Evolutionary conservation across 2,329 filamentous ascomycete species (phyloP), one percentile per base, ranked within the genome.

Genomic region (Apiospora arundinis): DNA sequence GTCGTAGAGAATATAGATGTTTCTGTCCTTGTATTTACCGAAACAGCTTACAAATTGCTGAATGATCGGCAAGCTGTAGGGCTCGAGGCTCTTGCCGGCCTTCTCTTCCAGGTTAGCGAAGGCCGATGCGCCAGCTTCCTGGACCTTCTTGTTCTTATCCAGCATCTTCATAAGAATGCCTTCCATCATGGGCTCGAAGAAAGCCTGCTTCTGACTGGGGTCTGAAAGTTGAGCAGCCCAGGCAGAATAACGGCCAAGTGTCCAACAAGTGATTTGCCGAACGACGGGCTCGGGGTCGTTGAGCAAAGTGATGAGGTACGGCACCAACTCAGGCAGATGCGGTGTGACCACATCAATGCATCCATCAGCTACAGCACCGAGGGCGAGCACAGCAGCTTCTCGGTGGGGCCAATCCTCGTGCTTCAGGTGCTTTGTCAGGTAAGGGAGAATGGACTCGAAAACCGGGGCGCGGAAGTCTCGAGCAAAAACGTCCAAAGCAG

Each of bases 1-100:
- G 83, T 99, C 96, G 84, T 99, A 99, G 45, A 99, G 89, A 70
- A 98, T 97, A 84, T 97, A 98, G 91, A 98, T 98, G 84, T 99
- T 99, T 78, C 94, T 92, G 82, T 98, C 95, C 87, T 99, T 98
- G 89, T 98, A 99, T 82, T 93, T 95, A 69, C 87, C 89, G 82
- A 99, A 99, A 82, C 96, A 99, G 73, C 89, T 87, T 69, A 98
- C 95, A 78, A 95, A 98, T 80, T 98, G 96, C 73, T 92, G 92
- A 69, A 98, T 90, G 77, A 99, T 98, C 37, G 95, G 93, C 40
- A 92, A 89, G 77, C 94, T 95, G 83, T 98, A 99, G 0, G 94
- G 94, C 74, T 92, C 91, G 56, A 99, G 84, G 73, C 92, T 88
- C 74, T 90, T 90, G 72, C 94, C 94, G 0, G 96, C 93, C 81